phyloP scores from a whole-genome alignment of 208 protist species.

The Strigomonas culicis region DNA sequence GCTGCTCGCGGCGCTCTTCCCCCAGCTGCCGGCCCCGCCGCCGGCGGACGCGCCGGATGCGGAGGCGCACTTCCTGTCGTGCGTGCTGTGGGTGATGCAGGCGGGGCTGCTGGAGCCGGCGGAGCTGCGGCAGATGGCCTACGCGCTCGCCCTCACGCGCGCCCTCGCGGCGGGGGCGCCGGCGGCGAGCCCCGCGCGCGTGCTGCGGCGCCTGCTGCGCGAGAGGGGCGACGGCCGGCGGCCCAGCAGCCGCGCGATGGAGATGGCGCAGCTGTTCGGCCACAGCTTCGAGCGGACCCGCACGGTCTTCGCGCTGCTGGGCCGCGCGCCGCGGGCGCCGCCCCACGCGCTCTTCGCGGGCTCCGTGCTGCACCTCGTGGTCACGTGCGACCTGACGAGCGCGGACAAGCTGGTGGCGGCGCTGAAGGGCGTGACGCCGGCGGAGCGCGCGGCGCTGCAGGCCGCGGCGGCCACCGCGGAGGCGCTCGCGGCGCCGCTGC shows the following conservation, averaged over 20 bases:
- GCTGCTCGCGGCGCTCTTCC: neutral
- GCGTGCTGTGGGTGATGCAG: conserved; percentile 10
- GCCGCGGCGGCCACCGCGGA: neutral
- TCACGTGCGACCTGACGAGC: neutral
- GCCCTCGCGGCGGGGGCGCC: neutral
- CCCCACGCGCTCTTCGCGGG: conserved; percentile 7
- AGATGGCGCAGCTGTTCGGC: conserved; percentile 7
- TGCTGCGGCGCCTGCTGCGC: neutral
- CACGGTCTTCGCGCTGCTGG: conserved; percentile 7
- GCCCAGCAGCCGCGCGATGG: neutral
- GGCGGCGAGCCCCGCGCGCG: neutral
- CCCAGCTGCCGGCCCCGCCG: neutral
- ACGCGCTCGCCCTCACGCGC: neutral
- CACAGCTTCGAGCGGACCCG: neutral
- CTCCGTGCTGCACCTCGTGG: conserved; percentile 13
- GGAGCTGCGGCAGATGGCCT: conserved; percentile 2
- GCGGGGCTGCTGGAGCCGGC: neutral
- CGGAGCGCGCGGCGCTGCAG: neutral
- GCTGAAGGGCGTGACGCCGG: neutral
- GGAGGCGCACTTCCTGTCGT: conserved; percentile 1
- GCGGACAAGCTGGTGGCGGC: neutral
- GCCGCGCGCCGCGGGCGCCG: neutral
- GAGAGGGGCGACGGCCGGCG: neutral
- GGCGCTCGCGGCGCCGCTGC: neutral
- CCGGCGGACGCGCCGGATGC: neutral